Percentiles rank a stretch among this genome's conserved stretches.
Evolutionary conservation across 75 land plant species (phyloP).

Genomic region (Pinus albicaulis): DNA sequence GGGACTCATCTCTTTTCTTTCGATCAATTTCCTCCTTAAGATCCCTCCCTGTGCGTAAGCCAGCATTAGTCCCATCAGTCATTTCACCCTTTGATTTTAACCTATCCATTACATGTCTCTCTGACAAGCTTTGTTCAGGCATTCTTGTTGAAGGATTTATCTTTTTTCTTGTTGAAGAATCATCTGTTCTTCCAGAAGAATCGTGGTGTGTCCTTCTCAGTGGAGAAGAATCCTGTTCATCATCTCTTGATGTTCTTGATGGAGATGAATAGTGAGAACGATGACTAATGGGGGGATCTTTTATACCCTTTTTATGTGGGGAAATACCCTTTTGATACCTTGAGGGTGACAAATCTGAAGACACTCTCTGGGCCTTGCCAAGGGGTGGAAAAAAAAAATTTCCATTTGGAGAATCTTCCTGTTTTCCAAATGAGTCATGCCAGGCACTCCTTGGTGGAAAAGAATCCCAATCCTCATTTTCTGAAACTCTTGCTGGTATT

Average conservation of each 20-base stretch:
- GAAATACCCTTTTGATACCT: not conserved
- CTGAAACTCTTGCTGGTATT: conserved; percentile 17
- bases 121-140: conserved; percentile 11
- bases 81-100: conserved; percentile 3
- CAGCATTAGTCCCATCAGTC: conserved; percentile 48
- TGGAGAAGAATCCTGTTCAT: conserved; percentile 45
- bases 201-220: conserved; percentile 33
- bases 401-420: not conserved
- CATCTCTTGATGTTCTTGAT: not conserved
- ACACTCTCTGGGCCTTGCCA: not conserved
- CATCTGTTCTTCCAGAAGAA: not conserved
- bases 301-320: too few species aligned
- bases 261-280: not conserved
- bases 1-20: conserved; percentile 54
- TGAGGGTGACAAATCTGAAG: not conserved
- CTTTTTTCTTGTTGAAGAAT: conserved; percentile 3
- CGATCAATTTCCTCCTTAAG: conserved; percentile 49
- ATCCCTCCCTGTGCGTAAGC: conserved; percentile 51
- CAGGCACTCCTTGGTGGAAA: not conserved
- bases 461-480: not conserved
- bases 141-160: conserved; percentile 25
- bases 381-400: not conserved
- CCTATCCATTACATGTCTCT: not conserved
- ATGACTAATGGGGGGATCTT: not conserved
- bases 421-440: not conserved